phyloP scores from a whole-genome alignment of 2,329 filamentous ascomycete species.

The Canariomyces notabilis region DNA sequence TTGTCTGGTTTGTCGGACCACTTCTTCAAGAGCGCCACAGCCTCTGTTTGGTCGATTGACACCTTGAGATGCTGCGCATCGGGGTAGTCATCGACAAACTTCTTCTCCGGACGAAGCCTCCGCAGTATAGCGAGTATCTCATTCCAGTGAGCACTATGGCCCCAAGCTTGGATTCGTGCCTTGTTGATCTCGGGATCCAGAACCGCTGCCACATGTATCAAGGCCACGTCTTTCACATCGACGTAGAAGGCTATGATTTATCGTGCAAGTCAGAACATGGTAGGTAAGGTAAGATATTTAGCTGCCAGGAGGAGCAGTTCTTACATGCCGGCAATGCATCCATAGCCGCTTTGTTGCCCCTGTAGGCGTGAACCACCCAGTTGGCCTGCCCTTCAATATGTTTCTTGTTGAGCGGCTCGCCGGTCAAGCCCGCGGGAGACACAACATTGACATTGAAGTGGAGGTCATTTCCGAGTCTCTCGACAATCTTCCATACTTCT shows the following conservation, averaged over 20 bases:
- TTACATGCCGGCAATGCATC: slow-evolving; percentile 5
- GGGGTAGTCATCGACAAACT: slow-evolving; percentile 28
- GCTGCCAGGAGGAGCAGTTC: neutral
- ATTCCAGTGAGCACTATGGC: slow-evolving; percentile 25
- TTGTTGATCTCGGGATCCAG: slow-evolving; percentile 25
- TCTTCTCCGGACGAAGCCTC: slow-evolving; percentile 21
- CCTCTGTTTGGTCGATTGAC: slow-evolving; percentile 19
- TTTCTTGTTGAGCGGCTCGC: slow-evolving; percentile 20
- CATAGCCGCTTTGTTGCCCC: slow-evolving; percentile 6
- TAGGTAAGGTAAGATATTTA: neutral
- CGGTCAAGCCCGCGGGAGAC: slow-evolving; percentile 11
- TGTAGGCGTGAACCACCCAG: slow-evolving; percentile 5
- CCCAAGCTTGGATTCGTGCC: slow-evolving; percentile 26
- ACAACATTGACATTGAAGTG: slow-evolving; percentile 26
- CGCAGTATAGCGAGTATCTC: slow-evolving; percentile 24
- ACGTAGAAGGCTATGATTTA: slow-evolving; percentile 19
- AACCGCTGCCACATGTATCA: slow-evolving; percentile 27
- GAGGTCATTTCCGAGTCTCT: slow-evolving; percentile 25
- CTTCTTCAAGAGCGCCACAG: slow-evolving; percentile 19
- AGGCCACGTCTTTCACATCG: slow-evolving; percentile 26
- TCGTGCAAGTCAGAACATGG: neutral
- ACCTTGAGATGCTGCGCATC: slow-evolving; percentile 17
- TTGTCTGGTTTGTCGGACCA: slow-evolving; percentile 11
- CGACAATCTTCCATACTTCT: slow-evolving; percentile 28
- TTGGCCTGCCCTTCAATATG: slow-evolving; percentile 15